Conservation (phyloP, 140 eudicot species). For the Oenanthe javanica region DNA sequence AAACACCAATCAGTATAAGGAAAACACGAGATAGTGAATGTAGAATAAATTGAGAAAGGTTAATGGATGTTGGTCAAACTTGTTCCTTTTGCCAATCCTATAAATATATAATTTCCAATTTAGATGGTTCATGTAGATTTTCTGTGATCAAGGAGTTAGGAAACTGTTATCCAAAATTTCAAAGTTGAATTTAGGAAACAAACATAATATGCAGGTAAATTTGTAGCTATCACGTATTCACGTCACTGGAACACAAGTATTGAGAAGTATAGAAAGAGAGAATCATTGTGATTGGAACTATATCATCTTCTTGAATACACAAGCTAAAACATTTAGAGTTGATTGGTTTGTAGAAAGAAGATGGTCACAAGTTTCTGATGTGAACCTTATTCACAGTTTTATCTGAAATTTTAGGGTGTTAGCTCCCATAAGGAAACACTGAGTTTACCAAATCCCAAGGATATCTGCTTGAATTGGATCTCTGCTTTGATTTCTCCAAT, state of each 20-base stretch:
- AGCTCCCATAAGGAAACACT: neutral
- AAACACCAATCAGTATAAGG: too few relatives aligned
- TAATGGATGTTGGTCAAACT: neutral
- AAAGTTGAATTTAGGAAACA: neutral
- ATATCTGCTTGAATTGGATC: constrained; percentile 61
- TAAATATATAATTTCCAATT: neutral
- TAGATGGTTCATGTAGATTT: neutral
- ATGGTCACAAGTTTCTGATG: neutral
- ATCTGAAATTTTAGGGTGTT: neutral
- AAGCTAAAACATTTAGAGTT: neutral
- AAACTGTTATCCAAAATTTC: neutral
- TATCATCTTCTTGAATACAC: neutral
- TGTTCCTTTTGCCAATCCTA: neutral
- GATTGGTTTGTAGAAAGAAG: neutral
- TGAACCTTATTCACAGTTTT: neutral
- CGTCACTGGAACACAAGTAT: neutral
- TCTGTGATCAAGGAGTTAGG: too few relatives aligned
- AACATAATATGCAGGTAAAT: neutral
- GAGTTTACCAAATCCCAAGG: constrained; percentile 65
- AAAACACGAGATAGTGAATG: too few relatives aligned
- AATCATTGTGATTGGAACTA: neutral
- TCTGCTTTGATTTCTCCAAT: constrained; percentile 54
- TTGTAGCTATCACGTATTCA: neutral
- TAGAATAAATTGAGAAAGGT: too few relatives aligned
- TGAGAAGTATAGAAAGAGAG: neutral